Conservation (phyloP, 2,329 filamentous ascomycete genomes). For the Leptographium wingfieldii region DNA sequence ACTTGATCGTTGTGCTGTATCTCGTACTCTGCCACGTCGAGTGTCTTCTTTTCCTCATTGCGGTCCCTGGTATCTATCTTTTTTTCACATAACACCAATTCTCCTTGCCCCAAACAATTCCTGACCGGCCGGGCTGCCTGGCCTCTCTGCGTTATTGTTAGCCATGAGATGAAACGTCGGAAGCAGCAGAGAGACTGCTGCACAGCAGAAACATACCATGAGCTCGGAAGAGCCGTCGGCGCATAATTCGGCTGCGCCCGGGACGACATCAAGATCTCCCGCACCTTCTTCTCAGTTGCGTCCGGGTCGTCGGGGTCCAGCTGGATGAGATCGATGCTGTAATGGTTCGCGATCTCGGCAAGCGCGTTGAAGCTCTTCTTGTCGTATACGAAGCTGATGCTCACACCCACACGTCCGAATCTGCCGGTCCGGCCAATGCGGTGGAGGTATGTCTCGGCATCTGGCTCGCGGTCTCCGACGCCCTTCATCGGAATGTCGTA, state of each 20-base stretch:
- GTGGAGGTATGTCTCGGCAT: constrained; percentile 93
- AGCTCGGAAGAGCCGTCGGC: constrained; percentile 11
- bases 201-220: constrained; percentile 1
- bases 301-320: constrained; percentile 88
- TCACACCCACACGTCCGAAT: constrained; percentile 92
- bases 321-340: constrained; percentile 67
- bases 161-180: not conserved
- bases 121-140: not conserved
- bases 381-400: constrained; percentile 88
- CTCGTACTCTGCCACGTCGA: not conserved
- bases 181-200: not conserved
- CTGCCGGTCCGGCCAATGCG: constrained; percentile 94
- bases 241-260: constrained; percentile 38
- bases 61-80: not conserved
- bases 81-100: not conserved
- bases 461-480: constrained; percentile 65
- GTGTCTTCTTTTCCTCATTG: not conserved
- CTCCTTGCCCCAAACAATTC: not conserved
- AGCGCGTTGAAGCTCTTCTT: constrained; percentile 69
- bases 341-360: constrained; percentile 65
- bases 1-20: not conserved
- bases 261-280: constrained; percentile 65
- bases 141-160: not conserved
- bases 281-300: constrained; percentile 68
- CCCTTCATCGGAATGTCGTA: constrained; percentile 77